phyloP scores from a whole-genome alignment of 2,329 filamentous ascomycete genomes.

The Fusarium annulatum region DNA sequence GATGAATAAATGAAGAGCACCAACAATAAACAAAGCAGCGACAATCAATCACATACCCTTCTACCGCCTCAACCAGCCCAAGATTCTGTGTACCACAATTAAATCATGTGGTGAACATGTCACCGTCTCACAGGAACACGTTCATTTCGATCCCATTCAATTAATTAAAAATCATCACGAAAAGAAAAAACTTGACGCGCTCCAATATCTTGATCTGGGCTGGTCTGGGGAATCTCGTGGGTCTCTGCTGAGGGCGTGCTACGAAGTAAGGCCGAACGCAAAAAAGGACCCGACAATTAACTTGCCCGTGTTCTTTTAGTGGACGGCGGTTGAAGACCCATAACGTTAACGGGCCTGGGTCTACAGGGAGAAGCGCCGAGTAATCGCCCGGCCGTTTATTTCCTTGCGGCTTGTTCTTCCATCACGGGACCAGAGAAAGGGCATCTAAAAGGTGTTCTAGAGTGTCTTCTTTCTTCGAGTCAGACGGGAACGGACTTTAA shows the following conservation, averaged over 20 bases:
- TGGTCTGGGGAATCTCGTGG: conserved; percentile 48
- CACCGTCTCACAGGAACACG: background rate
- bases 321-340: conserved; percentile 39
- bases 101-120: conserved; percentile 11
- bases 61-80: background rate
- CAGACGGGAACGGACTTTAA: conserved; percentile 8
- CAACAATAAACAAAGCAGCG: background rate
- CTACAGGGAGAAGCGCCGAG: conserved; percentile 50
- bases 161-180: background rate
- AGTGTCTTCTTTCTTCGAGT: background rate
- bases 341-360: conserved; percentile 33
- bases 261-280: conserved; percentile 49
- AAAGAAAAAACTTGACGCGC: conserved; percentile 33
- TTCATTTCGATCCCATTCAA: background rate
- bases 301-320: background rate
- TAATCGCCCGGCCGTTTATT: conserved; percentile 49
- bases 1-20: background rate
- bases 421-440: conserved; percentile 8
- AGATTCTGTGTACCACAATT: conserved; percentile 1
- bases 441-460: conserved; percentile 8
- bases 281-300: background rate
- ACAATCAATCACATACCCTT: background rate
- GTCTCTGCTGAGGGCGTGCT: conserved; percentile 37
- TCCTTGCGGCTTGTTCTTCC: background rate
- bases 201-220: conserved; percentile 38